Percentiles rank a stretch among this genome's conserved stretches.
These are phyloP conservation scores for Fusarium papillatum DNA, from an alignment of 2,329 filamentous ascomycete genomes.

Conservation along the genomic window DNA sequence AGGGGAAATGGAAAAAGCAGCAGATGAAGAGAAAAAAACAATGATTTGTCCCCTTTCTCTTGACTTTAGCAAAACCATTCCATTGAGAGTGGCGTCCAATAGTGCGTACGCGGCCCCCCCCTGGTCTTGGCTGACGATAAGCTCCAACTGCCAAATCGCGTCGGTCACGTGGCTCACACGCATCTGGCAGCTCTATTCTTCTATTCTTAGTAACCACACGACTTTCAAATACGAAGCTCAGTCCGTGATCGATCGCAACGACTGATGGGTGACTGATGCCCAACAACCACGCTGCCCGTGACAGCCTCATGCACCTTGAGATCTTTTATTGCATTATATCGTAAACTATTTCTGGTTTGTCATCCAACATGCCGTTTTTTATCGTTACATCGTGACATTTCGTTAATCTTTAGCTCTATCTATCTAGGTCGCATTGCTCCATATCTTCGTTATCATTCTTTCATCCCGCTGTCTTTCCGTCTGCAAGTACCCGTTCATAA, in stretches of 20 bases:
- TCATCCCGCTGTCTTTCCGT: background rate
- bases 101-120: conserved; percentile 31
- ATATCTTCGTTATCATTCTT: background rate
- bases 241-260: background rate
- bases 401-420: background rate
- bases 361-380: background rate
- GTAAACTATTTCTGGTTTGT: background rate
- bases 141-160: conserved; percentile 14
- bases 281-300: conserved; percentile 2
- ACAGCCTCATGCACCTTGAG: background rate
- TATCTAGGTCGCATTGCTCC: background rate
- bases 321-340: background rate
- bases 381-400: background rate
- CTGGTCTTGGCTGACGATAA: conserved; percentile 2
- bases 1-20: background rate
- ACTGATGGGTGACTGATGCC: background rate
- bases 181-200: background rate
- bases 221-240: conserved; percentile 12
- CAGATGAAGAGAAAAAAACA: conserved; percentile 3
- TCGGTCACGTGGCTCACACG: conserved; percentile 2
- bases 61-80: conserved; percentile 2
- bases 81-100: conserved; percentile 25
- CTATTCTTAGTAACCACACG: conserved; percentile 26
- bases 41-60: background rate
- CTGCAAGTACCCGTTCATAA: background rate